These are phyloP conservation scores for Coniophora puteana DNA, from an alignment of 1,284 basidiomycete species.

Conservation along the genomic window DNA sequence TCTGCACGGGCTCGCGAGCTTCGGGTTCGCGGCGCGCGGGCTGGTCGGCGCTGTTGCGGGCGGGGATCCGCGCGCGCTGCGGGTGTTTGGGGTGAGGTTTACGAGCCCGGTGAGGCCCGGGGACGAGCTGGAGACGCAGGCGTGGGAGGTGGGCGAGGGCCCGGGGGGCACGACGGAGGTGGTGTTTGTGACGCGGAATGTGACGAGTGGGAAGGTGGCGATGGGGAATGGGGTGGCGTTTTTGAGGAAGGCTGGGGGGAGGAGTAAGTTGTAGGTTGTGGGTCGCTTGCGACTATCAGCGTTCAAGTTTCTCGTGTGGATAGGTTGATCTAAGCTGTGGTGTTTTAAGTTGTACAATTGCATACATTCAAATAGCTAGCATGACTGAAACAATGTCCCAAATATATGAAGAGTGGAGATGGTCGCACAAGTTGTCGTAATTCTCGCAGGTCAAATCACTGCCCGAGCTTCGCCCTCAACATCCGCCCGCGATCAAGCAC, in stretches of 20 bases:
- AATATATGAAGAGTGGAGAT: too few relatives aligned
- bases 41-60: constrained; percentile 60
- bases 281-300: too few relatives aligned
- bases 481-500: constrained; percentile 53
- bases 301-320: too few relatives aligned
- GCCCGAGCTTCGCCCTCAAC: constrained; percentile 19
- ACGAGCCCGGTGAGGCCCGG: constrained; percentile 80
- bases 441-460: not conserved
- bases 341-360: not conserved
- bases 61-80: constrained; percentile 56
- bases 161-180: constrained; percentile 67
- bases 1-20: constrained; percentile 77
- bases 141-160: constrained; percentile 73
- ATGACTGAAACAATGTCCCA: too few relatives aligned
- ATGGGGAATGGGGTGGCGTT: constrained; percentile 59
- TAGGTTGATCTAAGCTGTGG: not conserved
- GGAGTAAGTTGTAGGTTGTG: constrained; percentile 46
- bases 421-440: too few relatives aligned
- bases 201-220: constrained; percentile 65
- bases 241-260: constrained; percentile 46
- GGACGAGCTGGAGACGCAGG: constrained; percentile 70
- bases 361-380: too few relatives aligned
- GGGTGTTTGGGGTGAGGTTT: constrained; percentile 69
- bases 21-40: constrained; percentile 74
- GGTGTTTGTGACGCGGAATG: constrained; percentile 67